Evolutionary conservation across 352 stramenopile genomes (phyloP).

Genomic region (Phytophthora syringae): DNA sequence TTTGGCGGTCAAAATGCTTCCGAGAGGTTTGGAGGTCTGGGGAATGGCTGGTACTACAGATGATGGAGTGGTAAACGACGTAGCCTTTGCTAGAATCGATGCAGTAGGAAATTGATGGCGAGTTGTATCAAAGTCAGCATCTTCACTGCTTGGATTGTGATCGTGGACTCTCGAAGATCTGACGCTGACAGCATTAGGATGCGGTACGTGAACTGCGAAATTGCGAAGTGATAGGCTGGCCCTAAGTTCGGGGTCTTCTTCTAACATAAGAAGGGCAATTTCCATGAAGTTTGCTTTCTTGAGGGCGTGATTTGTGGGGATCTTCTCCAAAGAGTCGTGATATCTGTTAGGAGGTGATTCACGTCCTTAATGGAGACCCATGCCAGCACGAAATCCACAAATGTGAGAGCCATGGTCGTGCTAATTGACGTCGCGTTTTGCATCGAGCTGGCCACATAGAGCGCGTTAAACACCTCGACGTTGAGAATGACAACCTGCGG

Average conservation of each 20-base stretch:
- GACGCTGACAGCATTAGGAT: background rate
- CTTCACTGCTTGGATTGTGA: background rate
- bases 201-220: constrained; percentile 8
- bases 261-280: constrained; percentile 22
- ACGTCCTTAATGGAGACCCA: constrained; percentile 44
- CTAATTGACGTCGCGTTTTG: constrained; percentile 40
- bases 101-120: background rate
- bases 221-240: constrained; percentile 2
- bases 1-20: constrained; percentile 6
- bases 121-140: background rate
- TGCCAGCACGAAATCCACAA: constrained; percentile 41
- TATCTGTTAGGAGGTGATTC: constrained; percentile 15
- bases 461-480: constrained; percentile 59
- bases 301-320: constrained; percentile 15
- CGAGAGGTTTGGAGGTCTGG: background rate
- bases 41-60: background rate
- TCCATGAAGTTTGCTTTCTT: constrained; percentile 26
- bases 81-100: constrained; percentile 11
- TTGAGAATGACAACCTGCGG: constrained; percentile 61
- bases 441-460: constrained; percentile 57
- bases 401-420: constrained; percentile 38
- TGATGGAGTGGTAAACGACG: constrained; percentile 4
- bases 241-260: constrained; percentile 16
- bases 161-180: constrained; percentile 2
- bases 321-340: constrained; percentile 13